Evolutionary conservation across 805 yeast species (phyloP).

Genomic region (Zygoascus flipseniorum): DNA sequence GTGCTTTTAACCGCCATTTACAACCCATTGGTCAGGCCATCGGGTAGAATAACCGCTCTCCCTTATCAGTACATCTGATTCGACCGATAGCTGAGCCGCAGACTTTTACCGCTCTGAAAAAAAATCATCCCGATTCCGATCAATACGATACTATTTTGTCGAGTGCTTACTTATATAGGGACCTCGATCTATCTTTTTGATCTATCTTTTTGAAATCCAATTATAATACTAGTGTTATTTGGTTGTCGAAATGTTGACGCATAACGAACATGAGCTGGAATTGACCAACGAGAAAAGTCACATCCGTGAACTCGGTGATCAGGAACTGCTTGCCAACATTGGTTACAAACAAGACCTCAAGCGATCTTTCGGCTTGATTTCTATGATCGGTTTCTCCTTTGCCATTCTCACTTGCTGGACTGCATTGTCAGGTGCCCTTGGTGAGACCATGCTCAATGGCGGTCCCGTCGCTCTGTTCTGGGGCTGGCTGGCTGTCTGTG

Average conservation of each 20-base stretch:
- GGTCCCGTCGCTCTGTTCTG: slow-evolving; percentile 59
- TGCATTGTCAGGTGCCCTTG: slow-evolving; percentile 54
- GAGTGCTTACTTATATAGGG: neutral
- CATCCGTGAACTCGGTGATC: slow-evolving; percentile 4
- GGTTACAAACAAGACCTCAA: slow-evolving; percentile 59
- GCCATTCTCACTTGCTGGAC: slow-evolving; percentile 58
- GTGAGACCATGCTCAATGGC: slow-evolving; percentile 50
- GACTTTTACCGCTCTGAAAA: no score
- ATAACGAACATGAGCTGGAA: neutral
- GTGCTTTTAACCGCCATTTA: no score
- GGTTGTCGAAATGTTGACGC: neutral
- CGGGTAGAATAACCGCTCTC: no score
- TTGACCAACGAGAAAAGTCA: neutral
- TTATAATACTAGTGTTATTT: no score
- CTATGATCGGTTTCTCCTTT: slow-evolving; percentile 44
- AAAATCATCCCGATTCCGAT: no score
- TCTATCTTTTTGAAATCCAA: neutral
- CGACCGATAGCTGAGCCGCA: no score
- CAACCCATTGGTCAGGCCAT: no score
- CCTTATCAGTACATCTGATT: no score
- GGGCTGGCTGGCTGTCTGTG: slow-evolving; percentile 46
- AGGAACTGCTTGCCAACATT: slow-evolving; percentile 22
- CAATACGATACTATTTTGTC: no score
- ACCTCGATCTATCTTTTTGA: neutral
- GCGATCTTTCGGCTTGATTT: slow-evolving; percentile 48